phyloP scores from a whole-genome alignment of 106 monocot species.

The Platanthera guangdongensis region DNA sequence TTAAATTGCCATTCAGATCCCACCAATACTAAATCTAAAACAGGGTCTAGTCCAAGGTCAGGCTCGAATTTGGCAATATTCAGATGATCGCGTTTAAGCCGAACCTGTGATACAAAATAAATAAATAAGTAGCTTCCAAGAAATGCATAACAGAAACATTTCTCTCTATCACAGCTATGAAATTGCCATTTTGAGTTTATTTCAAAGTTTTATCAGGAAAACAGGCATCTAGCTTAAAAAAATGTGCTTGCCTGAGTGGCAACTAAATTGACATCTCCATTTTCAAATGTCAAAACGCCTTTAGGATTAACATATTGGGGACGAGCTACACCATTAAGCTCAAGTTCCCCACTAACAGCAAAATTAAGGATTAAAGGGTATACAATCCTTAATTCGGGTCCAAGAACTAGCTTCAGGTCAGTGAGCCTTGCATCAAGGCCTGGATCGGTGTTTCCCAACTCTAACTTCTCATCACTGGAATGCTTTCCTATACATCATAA shows the following conservation, averaged over 20 bases:
- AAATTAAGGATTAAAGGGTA: constrained; percentile 97
- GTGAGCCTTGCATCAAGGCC: constrained; percentile 68
- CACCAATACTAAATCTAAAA: constrained; percentile 77
- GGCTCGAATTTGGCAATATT: constrained; percentile 96
- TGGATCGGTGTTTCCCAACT: constrained; percentile 36
- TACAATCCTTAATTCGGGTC: constrained; percentile 91
- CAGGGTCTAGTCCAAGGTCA: constrained; percentile 93
- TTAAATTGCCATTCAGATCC: constrained; percentile 99
- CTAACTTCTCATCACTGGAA: constrained; percentile 48
- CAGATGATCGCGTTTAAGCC: constrained; percentile 91
- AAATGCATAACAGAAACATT: not conserved
- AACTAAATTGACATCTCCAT: constrained; percentile 94
- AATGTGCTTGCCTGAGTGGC: constrained; percentile 69
- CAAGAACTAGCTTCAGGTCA: constrained; percentile 70
- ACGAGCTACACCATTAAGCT: constrained; percentile 82
- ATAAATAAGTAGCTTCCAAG: not conserved
- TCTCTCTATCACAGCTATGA: not conserved
- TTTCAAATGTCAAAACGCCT: constrained; percentile 90
- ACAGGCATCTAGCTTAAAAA: not conserved
- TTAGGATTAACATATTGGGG: constrained; percentile 79
- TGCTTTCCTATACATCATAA: constrained; percentile 36
- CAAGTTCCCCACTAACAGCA: constrained; percentile 96
- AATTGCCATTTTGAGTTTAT: not conserved
- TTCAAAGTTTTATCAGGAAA: not conserved
- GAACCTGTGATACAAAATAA: constrained; percentile 40